A percentile compares a stretch with the other conserved stretches of the same genome.
phyloP scores from a whole-genome alignment of 2,329 filamentous ascomycete species.

The Monilinia polystroma region DNA sequence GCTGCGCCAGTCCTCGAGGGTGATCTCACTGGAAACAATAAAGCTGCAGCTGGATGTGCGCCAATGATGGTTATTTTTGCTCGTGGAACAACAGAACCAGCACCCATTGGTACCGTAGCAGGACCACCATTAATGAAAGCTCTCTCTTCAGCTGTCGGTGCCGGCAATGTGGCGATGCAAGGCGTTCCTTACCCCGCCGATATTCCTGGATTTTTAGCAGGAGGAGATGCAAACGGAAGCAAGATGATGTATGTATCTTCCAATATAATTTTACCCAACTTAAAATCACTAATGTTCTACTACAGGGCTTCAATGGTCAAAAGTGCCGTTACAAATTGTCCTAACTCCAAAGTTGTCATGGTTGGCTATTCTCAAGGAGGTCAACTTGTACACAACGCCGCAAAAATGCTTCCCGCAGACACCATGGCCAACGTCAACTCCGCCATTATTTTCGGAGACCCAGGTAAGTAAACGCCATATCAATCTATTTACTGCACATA shows the following conservation, averaged over 20 bases:
- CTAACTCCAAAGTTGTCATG: constrained; percentile 30
- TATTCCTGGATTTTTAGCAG: constrained; percentile 46
- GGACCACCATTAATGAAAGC: constrained; percentile 36
- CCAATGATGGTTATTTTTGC: constrained; percentile 36
- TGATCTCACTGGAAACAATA: background rate
- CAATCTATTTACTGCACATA: no score
- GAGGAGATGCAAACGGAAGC: constrained; percentile 48
- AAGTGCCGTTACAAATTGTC: constrained; percentile 28
- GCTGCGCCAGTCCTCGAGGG: background rate
- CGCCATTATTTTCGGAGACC: constrained; percentile 35
- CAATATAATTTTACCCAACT: background rate
- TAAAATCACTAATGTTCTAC: background rate
- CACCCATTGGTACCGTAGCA: constrained; percentile 31
- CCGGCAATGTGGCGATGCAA: constrained; percentile 48
- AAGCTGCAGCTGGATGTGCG: constrained; percentile 27
- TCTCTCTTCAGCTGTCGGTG: constrained; percentile 41
- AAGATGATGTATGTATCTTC: constrained; percentile 42
- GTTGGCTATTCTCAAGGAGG: constrained; percentile 37
- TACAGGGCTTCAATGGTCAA: constrained; percentile 29
- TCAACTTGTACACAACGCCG: constrained; percentile 34
- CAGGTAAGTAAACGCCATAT: constrained; percentile 15
- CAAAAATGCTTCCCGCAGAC: constrained; percentile 25
- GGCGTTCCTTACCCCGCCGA: constrained; percentile 54
- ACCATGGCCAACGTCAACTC: constrained; percentile 30
- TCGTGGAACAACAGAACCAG: constrained; percentile 32